These are phyloP conservation scores for Lolium multiflorum DNA, from an alignment of 176 grass and related monocot species.

Conservation along the genomic window DNA sequence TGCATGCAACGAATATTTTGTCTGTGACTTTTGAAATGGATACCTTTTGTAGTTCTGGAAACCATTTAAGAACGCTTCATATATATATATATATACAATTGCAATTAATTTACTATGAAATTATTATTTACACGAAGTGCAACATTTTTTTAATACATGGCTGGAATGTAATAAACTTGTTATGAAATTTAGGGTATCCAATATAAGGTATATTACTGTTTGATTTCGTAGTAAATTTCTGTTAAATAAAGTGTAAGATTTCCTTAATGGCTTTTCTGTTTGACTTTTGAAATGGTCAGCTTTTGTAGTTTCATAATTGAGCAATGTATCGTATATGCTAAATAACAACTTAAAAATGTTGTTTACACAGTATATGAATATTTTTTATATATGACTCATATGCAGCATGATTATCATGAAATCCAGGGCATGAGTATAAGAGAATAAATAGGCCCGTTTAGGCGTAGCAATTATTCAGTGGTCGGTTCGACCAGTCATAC, in stretches of 20 bases:
- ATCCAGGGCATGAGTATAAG: neutral
- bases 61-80: constrained; percentile 13
- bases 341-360: neutral
- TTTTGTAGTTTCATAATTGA: neutral
- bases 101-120: neutral
- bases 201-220: neutral
- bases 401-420: neutral
- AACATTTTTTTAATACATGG: neutral
- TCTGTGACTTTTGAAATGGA: neutral
- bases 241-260: neutral
- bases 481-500: neutral
- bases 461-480: neutral
- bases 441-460: too few relatives aligned
- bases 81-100: constrained; percentile 23
- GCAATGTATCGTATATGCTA: too few relatives aligned
- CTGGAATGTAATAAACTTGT: neutral
- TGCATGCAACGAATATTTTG: neutral
- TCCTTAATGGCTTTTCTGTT: too few relatives aligned
- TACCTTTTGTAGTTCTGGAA: neutral
- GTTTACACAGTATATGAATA: neutral
- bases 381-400: neutral
- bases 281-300: too few relatives aligned
- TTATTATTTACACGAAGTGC: neutral
- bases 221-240: neutral
- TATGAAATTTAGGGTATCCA: neutral